Evolutionary conservation across 225 moss, liverwort and hornwort species (phyloP).

Genomic region (Pseudoscleropodium purum): DNA sequence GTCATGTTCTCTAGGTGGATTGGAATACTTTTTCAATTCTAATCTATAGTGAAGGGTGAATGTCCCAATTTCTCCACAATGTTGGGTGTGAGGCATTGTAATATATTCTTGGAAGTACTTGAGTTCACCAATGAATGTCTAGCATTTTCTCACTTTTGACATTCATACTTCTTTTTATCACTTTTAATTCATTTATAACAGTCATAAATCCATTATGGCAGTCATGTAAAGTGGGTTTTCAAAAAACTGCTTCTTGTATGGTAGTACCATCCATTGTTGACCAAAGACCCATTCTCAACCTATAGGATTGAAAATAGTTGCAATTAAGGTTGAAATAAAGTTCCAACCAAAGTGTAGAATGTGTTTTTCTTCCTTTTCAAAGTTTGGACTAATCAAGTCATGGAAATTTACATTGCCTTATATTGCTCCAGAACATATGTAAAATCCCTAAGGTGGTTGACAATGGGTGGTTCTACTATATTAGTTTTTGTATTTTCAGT

Average conservation of each 20-base stretch:
- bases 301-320: too few relatives aligned
- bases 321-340: too few relatives aligned
- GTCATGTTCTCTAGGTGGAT: neutral
- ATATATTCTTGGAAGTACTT: neutral
- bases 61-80: too few relatives aligned
- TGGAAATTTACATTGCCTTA: too few relatives aligned
- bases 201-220: neutral
- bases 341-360: too few relatives aligned
- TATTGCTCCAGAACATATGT: too few relatives aligned
- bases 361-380: too few relatives aligned
- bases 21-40: neutral
- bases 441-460: too few relatives aligned
- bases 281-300: too few relatives aligned
- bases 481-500: neutral
- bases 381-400: too few relatives aligned
- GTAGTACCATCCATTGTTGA: too few relatives aligned
- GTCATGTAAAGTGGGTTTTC: neutral
- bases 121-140: neutral
- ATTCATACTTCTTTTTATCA: neutral
- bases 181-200: neutral
- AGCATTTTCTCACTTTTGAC: neutral
- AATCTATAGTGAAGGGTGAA: neutral
- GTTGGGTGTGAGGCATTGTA: neutral
- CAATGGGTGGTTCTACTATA: neutral
- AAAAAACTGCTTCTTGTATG: neutral